These are phyloP conservation scores for Crithidia sp. DNA, from an alignment of 208 protist genomes.

Conservation along the genomic window DNA sequence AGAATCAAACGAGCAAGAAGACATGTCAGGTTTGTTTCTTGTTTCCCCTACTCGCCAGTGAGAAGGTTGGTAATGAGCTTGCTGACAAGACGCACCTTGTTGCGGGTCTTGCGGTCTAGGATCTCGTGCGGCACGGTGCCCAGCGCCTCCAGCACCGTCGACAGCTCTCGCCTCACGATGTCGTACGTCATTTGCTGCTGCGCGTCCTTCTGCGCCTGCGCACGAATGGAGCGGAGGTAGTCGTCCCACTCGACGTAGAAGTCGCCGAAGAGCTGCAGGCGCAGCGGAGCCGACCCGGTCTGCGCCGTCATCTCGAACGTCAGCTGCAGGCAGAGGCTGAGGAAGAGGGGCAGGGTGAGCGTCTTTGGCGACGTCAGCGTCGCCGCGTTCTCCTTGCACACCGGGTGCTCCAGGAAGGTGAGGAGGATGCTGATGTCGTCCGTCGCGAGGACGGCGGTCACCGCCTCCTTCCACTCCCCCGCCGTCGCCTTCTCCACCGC, in stretches of 20 bases:
- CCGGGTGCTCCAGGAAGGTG: conserved; percentile 74
- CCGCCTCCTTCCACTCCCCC: conserved; percentile 72
- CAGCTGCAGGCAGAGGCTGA: conserved; percentile 86
- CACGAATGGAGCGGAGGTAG: conserved; percentile 66
- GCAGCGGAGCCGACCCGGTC: conserved; percentile 61
- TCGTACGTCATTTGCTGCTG: conserved; percentile 52
- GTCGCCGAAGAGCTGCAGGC: conserved; percentile 68
- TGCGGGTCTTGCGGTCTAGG: conserved; percentile 77
- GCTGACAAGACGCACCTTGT: conserved; percentile 69
- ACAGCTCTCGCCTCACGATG: conserved; percentile 65
- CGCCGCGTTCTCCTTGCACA: conserved; percentile 68
- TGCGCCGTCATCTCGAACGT: conserved; percentile 70
- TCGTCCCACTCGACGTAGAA: conserved; percentile 93
- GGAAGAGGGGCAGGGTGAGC: conserved; percentile 75
- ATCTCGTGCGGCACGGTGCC: conserved; percentile 45
- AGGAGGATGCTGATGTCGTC: conserved; percentile 82
- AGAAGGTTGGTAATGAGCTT: conserved; percentile 69
- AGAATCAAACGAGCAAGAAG: not conserved
- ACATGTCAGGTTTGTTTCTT: too few relatives aligned
- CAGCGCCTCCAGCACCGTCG: conserved; percentile 56
- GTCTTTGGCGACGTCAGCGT: conserved; percentile 65
- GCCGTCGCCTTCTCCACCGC: conserved; percentile 62
- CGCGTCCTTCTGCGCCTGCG: conserved; percentile 45
- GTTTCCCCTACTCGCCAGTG: conserved; percentile 28
- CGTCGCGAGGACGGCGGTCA: conserved; percentile 72